Base-by-base conservation (phyloP, 768 basidiomycete genomes). In the Pleurotus sapidus region DNA sequence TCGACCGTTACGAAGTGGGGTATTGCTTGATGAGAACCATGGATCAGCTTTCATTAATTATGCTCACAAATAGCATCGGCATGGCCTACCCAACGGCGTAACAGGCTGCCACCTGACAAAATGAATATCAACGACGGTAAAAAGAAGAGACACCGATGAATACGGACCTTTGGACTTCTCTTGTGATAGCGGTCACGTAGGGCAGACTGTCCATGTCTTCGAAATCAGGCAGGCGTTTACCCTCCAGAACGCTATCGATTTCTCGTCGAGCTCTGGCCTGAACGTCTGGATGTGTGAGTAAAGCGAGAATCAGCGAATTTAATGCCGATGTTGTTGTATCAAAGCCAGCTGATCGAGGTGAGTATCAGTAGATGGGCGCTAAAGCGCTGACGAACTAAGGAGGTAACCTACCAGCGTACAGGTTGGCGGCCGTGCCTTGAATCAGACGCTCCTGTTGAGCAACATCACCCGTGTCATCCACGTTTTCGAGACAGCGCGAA, bases 351-450 rank as follows among this genome's bases (percentile, higher is more conserved):
- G 18, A 17, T 34, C 30, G 9, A 34, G 30, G 11, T 11, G 30
- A 34, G 30, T 11, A 11, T 1, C 30, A 1, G 2, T 34, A 11
- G 30, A 11, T 34, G 30, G 30, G 30, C 9, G 30, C 30, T 18
- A 39, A 15, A 11, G 30, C 9, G 30, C 30, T 18, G 20, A 15
- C 6, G 14, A 18, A 27, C 24, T 6, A 5, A 25, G 6, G 4
- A 20, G 7, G 4, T 9, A 11, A 9, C 40, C 27, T 57, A 73
- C 73, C 68, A 37, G 61, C 66, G 34, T 69, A 70, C 18, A 79
- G 69, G 4, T 71, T 74, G 1, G 72, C 78, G 3, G 76, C 77
- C 1, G 72, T 74, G 34, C 78, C 78, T 25, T 74, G 69, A 34
- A 73, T 39, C 5, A 58, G 12, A 6, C 20, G 40, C 30, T 57